Base-by-base conservation (phyloP, 2,329 filamentous ascomycete genomes). In the Cladosporium sp. region DNA sequence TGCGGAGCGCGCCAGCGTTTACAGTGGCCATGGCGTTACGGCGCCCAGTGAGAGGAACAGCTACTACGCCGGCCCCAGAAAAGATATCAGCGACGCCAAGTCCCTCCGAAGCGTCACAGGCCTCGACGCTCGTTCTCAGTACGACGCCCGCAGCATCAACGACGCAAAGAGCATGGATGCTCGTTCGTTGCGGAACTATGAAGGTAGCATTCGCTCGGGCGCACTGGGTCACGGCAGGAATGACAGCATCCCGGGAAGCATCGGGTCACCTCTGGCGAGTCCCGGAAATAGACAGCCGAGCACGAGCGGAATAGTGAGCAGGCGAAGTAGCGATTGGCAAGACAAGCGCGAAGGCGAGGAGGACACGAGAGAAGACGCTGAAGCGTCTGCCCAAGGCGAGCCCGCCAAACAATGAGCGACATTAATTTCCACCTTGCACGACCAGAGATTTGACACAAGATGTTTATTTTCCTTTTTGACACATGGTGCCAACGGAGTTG, bases 221-320 rank as follows among this genome's bases (percentile, higher is more conserved):
- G 72, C 86, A 1, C 68, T 88, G 3, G 87, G 88, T 0, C 91
- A 95, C 67, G 82, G 81, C 2, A 80, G 89, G 56, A 85, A 88
- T 46, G 89, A 95, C 66, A 95, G 90, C 69, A 82, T 92, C 51
- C 86, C 77, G 56, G 86, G 87, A 22, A 92, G 87, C 68, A 84
- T 90, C 58, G 81, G 77, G 31, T 86, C 82, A 59, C 83, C 85
- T 11, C 69, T 90, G 35, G 79, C 79, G 2, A 86, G 81, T 56
- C 71, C 73, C 1, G 66, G 67, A 49, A 38, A 45, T 11, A 52
- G 56, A 22, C 59, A 61, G 19, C 42, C 54, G 19, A 60, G 58
- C 43, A 52, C 55, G 9, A 59, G 58, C 22, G 60, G 59, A 11
- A 49, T 46, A 8, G 22, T 60, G 22, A 61, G 58, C 46, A 54